Evolutionary conservation across 2,329 filamentous ascomycete species (phyloP), one percentile per base, ranked within the genome.

Genomic region (Stachybotrys echinatus): DNA sequence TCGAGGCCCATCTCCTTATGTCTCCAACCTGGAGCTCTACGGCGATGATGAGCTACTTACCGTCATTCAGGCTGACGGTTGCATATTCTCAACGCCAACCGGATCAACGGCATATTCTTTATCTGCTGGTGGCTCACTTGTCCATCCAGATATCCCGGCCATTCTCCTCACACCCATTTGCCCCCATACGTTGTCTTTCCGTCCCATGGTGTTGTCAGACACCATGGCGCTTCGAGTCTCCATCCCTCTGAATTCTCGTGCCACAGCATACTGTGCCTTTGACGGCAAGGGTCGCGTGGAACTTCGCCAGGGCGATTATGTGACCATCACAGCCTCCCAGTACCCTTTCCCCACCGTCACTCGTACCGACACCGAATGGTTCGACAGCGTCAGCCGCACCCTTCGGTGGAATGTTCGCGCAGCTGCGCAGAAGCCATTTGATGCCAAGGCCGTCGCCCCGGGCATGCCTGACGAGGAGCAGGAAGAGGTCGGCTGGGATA

Each of bases 311-410:
- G 94, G 94, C 48, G 94, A 99, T 70, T 89, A 92, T 61, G 94
- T 99, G 65, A 96, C 92, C 53, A 94, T 99, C 61, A 90, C 92
- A 39, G 94, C 94, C 4, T 95, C 89, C 23, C 91, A 95, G 65
- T 99, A 96, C 63, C 94, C 94, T 1, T 97, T 99, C 74, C 94
- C 94, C 3, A 97, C 94, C 1, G 92, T 99, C 42, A 89, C 95
- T 51, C 88, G 90, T 55, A 89, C 87, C 55, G 86, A 86, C 53
- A 88, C 87, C 1, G 94, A 99, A 68, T 99, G 94, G 94, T 96
- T 99, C 65, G 89, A 96, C 68, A 95, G 89, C 62, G 90, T 99
- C 45, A 90, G 89, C 48, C 83, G 92, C 53, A 96, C 92, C 4
- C 76, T 99, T 52, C 81, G 92, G 54, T 99, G 94, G 94, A 99